Percentiles rank a stretch among this genome's conserved stretches.
phyloP scores from a whole-genome alignment of 495 filamentous ascomycete genomes.

The Haplographium delicatum region DNA sequence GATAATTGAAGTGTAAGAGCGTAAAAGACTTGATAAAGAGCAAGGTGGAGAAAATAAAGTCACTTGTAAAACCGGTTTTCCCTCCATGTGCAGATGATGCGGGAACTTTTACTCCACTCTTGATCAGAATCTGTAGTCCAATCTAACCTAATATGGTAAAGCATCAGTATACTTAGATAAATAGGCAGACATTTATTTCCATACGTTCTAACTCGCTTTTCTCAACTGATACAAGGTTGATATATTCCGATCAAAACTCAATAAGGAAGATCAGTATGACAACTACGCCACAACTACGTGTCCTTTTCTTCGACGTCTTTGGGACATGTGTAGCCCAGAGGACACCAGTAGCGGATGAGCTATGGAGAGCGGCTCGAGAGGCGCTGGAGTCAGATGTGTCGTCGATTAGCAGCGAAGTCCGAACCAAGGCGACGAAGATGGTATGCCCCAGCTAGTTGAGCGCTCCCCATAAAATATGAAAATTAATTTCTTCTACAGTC shows the following conservation, averaged over 20 bases:
- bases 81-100: too few species aligned
- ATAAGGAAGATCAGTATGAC: slow-evolving; percentile 12
- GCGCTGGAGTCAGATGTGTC: slow-evolving; percentile 11
- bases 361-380: slow-evolving; percentile 10
- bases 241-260: slow-evolving; percentile 12
- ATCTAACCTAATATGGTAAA: too few species aligned
- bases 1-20: too few species aligned
- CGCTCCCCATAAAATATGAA: slow-evolving; percentile 9
- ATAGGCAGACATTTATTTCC: slow-evolving; percentile 10
- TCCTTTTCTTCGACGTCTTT: slow-evolving; percentile 13
- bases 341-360: slow-evolving; percentile 11
- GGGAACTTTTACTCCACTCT: too few species aligned
- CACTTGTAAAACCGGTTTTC: too few species aligned
- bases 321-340: slow-evolving; percentile 12
- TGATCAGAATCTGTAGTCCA: too few species aligned
- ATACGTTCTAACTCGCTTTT: slow-evolving; percentile 8
- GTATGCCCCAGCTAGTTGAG: slow-evolving; percentile 6
- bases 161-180: too few species aligned
- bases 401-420: slow-evolving; percentile 10
- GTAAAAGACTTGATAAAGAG: too few species aligned
- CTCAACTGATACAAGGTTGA: slow-evolving; percentile 8
- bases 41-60: too few species aligned
- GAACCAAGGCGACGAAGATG: slow-evolving; percentile 9
- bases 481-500: slow-evolving; percentile 8
- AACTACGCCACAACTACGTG: slow-evolving; percentile 10